Conservation (phyloP, 495 filamentous ascomycete species). For the Aspergillus nidulans region DNA sequence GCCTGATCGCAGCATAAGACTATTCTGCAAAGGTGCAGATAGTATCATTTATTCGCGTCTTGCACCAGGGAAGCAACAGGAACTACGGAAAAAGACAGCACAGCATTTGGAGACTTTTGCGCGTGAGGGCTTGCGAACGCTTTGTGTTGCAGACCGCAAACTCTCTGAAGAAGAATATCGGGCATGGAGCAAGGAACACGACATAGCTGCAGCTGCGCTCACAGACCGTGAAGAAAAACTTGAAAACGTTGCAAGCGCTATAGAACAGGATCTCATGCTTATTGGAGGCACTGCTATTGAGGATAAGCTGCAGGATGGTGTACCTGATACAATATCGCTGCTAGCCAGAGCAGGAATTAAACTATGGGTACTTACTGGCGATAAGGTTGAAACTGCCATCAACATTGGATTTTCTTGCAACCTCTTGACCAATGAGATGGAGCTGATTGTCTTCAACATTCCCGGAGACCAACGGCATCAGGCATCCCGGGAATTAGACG, state of each 20-base stretch:
- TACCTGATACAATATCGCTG: conserved; percentile 92
- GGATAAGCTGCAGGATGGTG: conserved; percentile 94
- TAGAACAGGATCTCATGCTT: conserved; percentile 85
- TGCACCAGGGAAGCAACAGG: conserved; percentile 75
- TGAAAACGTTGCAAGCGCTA: conserved; percentile 80
- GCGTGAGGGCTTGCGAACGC: conserved; percentile 86
- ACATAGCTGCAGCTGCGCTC: conserved; percentile 79
- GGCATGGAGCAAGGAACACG: conserved; percentile 79
- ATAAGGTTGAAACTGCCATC: conserved; percentile 99
- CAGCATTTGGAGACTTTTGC: conserved; percentile 97
- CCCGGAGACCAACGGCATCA: conserved; percentile 63
- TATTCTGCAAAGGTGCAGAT: conserved; percentile 98
- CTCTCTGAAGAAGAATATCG: conserved; percentile 84
- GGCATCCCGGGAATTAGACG: conserved; percentile 67
- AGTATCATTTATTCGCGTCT: conserved; percentile 95
- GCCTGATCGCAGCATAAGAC: conserved; percentile 86
- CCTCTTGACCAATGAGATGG: conserved; percentile 95
- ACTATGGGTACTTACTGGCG: conserved; percentile 98
- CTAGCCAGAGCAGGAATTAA: conserved; percentile 96
- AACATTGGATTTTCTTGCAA: conserved; percentile 99
- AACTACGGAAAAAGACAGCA: conserved; percentile 77
- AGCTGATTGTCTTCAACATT: conserved; percentile 86
- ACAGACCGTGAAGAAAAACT: conserved; percentile 90
- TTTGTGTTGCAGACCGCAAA: conserved; percentile 88
- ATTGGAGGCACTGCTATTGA: conserved; percentile 97